Evolutionary conservation across 352 stramenopile genomes (phyloP).

Genomic region (Phytophthora pistaciae): DNA sequence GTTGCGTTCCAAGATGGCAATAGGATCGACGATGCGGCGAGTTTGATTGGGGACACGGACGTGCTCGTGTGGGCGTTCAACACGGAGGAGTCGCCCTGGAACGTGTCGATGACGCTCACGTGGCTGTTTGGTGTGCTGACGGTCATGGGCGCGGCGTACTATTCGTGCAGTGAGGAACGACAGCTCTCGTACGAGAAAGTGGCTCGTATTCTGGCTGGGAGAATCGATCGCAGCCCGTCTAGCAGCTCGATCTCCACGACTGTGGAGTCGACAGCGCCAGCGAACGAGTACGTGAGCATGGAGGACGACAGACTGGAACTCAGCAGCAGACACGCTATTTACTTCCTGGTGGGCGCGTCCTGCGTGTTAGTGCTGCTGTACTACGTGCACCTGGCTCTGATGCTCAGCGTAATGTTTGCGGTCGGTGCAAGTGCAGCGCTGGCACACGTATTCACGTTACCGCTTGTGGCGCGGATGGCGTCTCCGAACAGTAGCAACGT

Average conservation of each 20-base stretch:
- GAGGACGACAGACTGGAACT: slow-evolving; percentile 54
- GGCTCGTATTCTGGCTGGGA: slow-evolving; percentile 26
- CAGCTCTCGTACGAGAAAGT: slow-evolving; percentile 64
- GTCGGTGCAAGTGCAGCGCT: slow-evolving; percentile 56
- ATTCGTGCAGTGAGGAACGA: slow-evolving; percentile 59
- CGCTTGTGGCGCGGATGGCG: slow-evolving; percentile 36
- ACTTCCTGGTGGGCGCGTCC: slow-evolving; percentile 68
- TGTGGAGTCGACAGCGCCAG: slow-evolving; percentile 15
- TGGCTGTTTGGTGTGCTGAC: slow-evolving; percentile 66
- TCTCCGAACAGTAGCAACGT: slow-evolving; percentile 20
- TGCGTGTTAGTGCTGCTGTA: slow-evolving; percentile 68
- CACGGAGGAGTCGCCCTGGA: slow-evolving; percentile 64
- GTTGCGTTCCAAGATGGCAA: slow-evolving; percentile 50
- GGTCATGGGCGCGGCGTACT: slow-evolving; percentile 58
- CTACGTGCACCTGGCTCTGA: slow-evolving; percentile 66
- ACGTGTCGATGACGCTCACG: slow-evolving; percentile 68
- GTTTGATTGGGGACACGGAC: slow-evolving; percentile 17
- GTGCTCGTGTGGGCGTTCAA: slow-evolving; percentile 45
- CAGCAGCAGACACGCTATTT: slow-evolving; percentile 56
- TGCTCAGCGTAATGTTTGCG: slow-evolving; percentile 70
- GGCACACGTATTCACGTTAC: slow-evolving; percentile 53
- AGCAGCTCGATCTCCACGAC: slow-evolving; percentile 28
- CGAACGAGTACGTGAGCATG: slow-evolving; percentile 41
- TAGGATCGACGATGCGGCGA: slow-evolving; percentile 34
- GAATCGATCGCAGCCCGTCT: slow-evolving; percentile 16